A percentile compares a stretch with the other conserved stretches of the same genome.
Conservation (phyloP, 2,329 filamentous ascomycete species). For the Microsporum audouinii region DNA sequence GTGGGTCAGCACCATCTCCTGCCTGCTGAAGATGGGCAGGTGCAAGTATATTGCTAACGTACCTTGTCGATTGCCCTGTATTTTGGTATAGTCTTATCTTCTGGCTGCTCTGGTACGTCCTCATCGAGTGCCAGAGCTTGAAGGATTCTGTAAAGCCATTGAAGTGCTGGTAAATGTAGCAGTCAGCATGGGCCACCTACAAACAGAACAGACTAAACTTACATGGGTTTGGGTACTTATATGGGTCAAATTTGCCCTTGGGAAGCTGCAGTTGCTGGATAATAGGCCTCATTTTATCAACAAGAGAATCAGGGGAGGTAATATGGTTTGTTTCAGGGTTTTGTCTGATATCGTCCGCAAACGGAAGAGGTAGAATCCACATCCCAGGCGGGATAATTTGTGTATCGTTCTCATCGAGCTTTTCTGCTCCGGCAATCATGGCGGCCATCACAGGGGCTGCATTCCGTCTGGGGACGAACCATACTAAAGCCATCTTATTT, state of each 20-base stretch:
- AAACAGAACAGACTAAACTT: constrained; percentile 12
- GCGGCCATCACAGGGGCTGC: constrained; percentile 69
- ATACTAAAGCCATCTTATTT: constrained; percentile 73
- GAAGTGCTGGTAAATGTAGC: constrained; percentile 44
- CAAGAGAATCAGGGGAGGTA: constrained; percentile 56
- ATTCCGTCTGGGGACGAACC: constrained; percentile 77
- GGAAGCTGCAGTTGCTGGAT: constrained; percentile 82
- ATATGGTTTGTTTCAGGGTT: constrained; percentile 52
- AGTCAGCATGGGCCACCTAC: not conserved
- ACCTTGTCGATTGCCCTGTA: constrained; percentile 77
- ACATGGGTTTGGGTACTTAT: constrained; percentile 75
- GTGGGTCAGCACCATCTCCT: not conserved
- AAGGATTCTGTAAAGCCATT: constrained; percentile 95
- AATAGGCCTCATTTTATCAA: constrained; percentile 70
- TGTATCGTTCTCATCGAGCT: constrained; percentile 52
- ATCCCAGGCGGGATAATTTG: constrained; percentile 69
- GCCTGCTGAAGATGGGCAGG: not conserved
- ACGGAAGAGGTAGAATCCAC: constrained; percentile 81
- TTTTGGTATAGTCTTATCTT: constrained; percentile 74
- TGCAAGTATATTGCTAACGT: constrained; percentile 7
- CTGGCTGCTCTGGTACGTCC: constrained; percentile 61
- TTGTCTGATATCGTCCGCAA: constrained; percentile 74
- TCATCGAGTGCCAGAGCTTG: constrained; percentile 87
- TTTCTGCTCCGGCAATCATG: constrained; percentile 62
- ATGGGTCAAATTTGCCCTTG: constrained; percentile 70